Evolutionary conservation across 1,284 basidiomycete genomes (phyloP), one percentile per base, ranked within the genome.

Genomic region (Ceratobasidium sp.): DNA sequence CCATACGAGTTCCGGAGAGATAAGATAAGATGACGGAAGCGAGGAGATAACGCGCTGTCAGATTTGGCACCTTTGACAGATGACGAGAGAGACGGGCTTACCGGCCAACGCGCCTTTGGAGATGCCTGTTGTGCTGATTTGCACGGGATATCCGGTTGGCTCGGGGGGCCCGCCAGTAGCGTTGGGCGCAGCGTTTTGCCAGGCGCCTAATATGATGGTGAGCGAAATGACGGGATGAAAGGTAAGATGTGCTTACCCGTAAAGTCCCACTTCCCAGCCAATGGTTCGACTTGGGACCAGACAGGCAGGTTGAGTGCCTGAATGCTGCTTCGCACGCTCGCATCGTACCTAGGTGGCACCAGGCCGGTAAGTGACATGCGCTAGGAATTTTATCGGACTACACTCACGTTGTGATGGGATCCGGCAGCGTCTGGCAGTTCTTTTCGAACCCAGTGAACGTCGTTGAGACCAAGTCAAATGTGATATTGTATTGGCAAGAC

Each of bases 401-500:
- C 3, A 73, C 69, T 48, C 59, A 63, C 69, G 57, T 62, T 22
- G 69, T 73, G 50, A 73, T 73, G 19, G 69, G 69, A 36, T 73
- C 44, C 5, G 69, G 69, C 24, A 72, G 19, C 2, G 45, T 41
- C 48, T 33, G 19, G 45, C 69, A 73, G 69, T 44, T 48, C 69
- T 73, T 73, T 50, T 59, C 69, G 33, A 73, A 73, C 17, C 45
- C 29, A 29, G 69, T 73, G 33, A 73, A 73, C 47, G 69, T 73
- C 5, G 69, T 73, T 3, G 69, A 53, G n/a, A 73, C 69, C 2
- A 73, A 48, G n/a, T 73, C 69, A 53, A 73, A 73, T 33, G 69
- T 73, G n/a, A 63, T 54, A 36, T 73, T 73, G 50, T 73, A 73
- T 41, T 73, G 69, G 24, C 69, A 73, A 1, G 69, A 73, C 69